phyloP scores from a whole-genome alignment of 306 rosid species.

The Quercus agrifolia region DNA sequence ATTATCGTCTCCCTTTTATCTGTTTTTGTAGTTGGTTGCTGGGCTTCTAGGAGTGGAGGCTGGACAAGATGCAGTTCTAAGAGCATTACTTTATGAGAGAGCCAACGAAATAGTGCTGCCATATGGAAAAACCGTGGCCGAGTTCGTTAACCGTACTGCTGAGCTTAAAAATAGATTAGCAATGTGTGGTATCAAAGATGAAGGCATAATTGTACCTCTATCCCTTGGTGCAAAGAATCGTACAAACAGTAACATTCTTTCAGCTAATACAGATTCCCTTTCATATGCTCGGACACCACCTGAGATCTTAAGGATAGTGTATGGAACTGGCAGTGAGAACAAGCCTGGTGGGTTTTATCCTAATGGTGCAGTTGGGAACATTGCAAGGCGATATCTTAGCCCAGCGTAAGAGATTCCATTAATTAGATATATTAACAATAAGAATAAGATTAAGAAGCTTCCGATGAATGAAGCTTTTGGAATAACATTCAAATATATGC shows the following conservation, averaged over 20 bases:
- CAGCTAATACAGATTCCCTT: conserved; percentile 21
- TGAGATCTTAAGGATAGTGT: conserved; percentile 19
- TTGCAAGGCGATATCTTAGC: conserved; percentile 8
- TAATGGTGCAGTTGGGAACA: conserved; percentile 19
- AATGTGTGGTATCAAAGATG: conserved; percentile 25
- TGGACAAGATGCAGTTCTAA: conserved; percentile 29
- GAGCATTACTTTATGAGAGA: conserved; percentile 11
- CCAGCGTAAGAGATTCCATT: background rate
- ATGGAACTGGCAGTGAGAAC: conserved; percentile 13
- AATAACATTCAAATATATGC: too few relatives aligned
- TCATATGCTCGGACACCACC: conserved; percentile 14
- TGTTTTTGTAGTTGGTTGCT: conserved; percentile 19
- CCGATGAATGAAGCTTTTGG: too few relatives aligned
- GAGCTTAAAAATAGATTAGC: conserved; percentile 5
- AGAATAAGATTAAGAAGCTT: too few relatives aligned
- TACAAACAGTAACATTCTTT: conserved; percentile 19
- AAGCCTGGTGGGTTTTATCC: conserved; percentile 26
- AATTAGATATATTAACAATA: too few relatives aligned
- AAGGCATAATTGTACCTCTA: conserved; percentile 21
- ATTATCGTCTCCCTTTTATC: too few relatives aligned
- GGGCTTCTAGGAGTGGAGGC: conserved; percentile 15
- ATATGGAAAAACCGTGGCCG: conserved; percentile 19
- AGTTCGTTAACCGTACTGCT: conserved; percentile 4
- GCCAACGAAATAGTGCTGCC: conserved; percentile 16
- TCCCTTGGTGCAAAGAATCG: conserved; percentile 20